Base-by-base conservation (phyloP, 352 stramenopile species). In the Pythium aphanidermatum region DNA sequence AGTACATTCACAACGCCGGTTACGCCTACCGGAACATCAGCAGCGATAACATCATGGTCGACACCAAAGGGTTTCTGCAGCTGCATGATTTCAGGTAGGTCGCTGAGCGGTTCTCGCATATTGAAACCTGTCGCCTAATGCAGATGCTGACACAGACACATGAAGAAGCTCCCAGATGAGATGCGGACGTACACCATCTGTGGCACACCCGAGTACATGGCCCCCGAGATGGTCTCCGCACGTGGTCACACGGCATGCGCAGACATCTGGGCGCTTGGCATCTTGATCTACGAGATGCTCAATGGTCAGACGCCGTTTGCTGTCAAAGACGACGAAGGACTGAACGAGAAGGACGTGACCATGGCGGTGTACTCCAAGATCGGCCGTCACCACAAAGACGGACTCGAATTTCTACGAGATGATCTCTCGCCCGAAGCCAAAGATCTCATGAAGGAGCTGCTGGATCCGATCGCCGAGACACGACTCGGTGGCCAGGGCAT, bases 301-400 rank as follows among this genome's bases (percentile, higher is more conserved):
- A 85, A 71, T 31, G 84, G 84, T 0, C 65, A 84, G 17, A 93
- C 84, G n/a, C 84, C 84, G n/a, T 95, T 95, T 54, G 69, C 63
- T 0, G 62, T 79, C 46, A 81, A 74, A 47, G 73, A 73, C 23
- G 67, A 83, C 37, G 70, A 72, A 27, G 54, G 65, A 12, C 48
- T 85, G 29, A 83, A 68, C 41, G 83, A 95, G 24, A 88, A 88
- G 44, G 78, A 92, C 62, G 68, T 89, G 44, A 75, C 71, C 5
- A 88, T 92, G 73, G 80, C 75, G 5, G 74, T 89, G 28, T 92
- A 92, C 60, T 92, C 80, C 11, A 92, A 90, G 60, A 90, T 92
- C 42, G 70, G 80, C 2, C 77, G 86, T 52, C 70, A 81, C 43
- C 46, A 58, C 49, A 84, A 85, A 37, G 63, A 72, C 17, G 60